These are phyloP conservation scores for Pyrus hybrid DNA, from an alignment of 331 rosid species.

Conservation along the genomic window DNA sequence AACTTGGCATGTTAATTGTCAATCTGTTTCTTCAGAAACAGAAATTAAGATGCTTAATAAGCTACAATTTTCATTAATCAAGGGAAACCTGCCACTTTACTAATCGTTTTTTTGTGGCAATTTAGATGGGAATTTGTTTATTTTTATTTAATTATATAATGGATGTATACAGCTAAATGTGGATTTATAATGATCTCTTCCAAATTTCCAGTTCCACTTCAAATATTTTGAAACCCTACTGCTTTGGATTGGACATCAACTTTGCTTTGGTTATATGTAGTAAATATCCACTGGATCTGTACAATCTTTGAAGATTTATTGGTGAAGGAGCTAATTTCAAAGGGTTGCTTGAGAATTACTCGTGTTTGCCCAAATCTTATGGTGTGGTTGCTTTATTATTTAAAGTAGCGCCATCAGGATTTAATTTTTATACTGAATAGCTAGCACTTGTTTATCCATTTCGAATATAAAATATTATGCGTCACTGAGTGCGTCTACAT, in stretches of 20 bases:
- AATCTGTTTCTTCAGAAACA: background rate
- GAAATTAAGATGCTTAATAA: background rate
- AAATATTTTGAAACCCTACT: background rate
- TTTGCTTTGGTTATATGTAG: no score
- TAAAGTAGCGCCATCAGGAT: background rate
- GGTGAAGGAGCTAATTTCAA: background rate
- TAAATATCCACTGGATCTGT: no score
- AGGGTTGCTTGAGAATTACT: background rate
- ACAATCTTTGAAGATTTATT: no score
- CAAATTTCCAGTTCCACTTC: background rate
- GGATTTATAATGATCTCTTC: background rate
- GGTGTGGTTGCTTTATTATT: background rate
- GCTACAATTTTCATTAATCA: background rate
- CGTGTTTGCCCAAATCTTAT: background rate
- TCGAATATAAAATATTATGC: no score
- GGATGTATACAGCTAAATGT: background rate
- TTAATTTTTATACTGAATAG: no score
- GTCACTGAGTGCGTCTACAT: background rate
- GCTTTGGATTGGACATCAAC: background rate
- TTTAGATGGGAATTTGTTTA: background rate
- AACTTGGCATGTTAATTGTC: background rate
- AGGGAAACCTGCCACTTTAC: background rate
- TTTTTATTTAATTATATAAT: background rate
- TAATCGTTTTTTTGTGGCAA: background rate
- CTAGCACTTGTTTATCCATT: background rate